phyloP scores from a whole-genome alignment of 148 eudicot genomes.

The Camellia japonica region DNA sequence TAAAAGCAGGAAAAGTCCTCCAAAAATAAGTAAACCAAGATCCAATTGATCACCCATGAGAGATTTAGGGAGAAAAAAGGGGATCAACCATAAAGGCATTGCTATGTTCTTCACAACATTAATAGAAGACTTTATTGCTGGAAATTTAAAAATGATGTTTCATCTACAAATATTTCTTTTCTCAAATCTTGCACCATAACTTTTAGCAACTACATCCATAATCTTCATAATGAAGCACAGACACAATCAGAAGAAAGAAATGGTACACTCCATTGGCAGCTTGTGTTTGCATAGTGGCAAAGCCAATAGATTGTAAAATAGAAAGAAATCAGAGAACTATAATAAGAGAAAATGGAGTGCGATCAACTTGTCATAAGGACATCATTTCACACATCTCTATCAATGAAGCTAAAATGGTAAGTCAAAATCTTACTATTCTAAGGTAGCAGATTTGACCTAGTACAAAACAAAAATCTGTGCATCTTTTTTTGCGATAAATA shows the following conservation, averaged over 20 bases:
- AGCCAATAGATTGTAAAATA: background rate
- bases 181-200: too few relatives aligned
- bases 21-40: background rate
- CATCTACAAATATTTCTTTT: background rate
- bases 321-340: background rate
- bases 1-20: background rate
- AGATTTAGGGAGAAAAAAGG: background rate
- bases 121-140: background rate
- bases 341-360: background rate
- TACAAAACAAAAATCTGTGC: too few relatives aligned
- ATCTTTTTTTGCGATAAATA: too few relatives aligned
- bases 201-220: too few relatives aligned
- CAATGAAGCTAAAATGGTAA: background rate
- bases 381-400: background rate
- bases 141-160: background rate
- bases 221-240: too few relatives aligned
- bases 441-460: background rate
- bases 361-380: background rate
- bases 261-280: background rate
- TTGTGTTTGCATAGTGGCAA: background rate
- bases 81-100: background rate
- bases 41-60: background rate
- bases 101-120: background rate
- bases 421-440: background rate
- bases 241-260: too few relatives aligned